Evolutionary conservation across 768 basidiomycete species (phyloP).

Genomic region (Phanerochaete sordida): DNA sequence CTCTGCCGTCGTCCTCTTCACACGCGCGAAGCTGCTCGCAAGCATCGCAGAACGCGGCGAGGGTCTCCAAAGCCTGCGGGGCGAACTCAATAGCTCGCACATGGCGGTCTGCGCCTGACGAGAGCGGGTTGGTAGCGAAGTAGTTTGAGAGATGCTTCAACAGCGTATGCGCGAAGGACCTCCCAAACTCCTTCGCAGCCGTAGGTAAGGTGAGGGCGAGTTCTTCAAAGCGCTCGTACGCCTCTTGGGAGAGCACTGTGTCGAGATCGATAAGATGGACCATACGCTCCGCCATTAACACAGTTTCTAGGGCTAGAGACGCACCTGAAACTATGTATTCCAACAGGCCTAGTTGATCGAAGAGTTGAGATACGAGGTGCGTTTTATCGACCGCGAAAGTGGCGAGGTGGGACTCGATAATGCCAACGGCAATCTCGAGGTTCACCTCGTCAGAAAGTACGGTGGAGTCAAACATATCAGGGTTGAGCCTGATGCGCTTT

Average conservation of each 20-base stretch:
- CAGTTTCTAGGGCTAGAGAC: neutral
- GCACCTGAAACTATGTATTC: constrained; percentile 4
- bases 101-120: neutral
- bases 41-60: neutral
- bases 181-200: neutral
- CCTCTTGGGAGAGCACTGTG: neutral
- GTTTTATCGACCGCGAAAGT: neutral
- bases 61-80: neutral
- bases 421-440: constrained; percentile 7
- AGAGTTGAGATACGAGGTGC: neutral
- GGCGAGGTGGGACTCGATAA: neutral
- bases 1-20: no score
- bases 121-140: neutral
- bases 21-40: no score
- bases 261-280: neutral
- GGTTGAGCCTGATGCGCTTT: neutral
- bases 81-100: constrained; percentile 1
- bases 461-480: neutral
- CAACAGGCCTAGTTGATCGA: neutral
- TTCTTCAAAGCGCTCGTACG: neutral
- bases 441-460: neutral
- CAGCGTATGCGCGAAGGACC: neutral
- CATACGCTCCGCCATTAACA: neutral
- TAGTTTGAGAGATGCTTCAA: neutral
- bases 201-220: neutral